Evolutionary conservation across 1,284 basidiomycete species (phyloP).

Genomic region (Cystobasidium sp.): DNA sequence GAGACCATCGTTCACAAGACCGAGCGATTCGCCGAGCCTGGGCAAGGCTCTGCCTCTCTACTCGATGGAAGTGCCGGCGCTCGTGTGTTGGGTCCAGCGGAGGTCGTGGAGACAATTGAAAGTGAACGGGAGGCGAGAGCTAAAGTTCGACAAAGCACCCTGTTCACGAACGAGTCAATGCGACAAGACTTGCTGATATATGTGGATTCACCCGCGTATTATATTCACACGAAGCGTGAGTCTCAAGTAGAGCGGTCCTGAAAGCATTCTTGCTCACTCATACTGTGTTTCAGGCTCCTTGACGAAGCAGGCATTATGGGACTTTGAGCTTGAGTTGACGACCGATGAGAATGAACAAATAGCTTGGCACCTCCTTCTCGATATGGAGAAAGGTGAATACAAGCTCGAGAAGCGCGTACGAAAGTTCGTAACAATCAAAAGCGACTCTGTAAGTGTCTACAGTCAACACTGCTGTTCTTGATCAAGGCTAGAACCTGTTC

Average conservation of each 20-base stretch:
- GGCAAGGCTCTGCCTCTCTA: not conserved
- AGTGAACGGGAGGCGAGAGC: not conserved
- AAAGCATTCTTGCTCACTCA: not conserved
- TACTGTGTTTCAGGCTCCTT: not conserved
- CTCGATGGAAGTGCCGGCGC: too few species aligned
- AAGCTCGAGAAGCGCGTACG: slow-evolving; percentile 33
- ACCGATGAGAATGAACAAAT: slow-evolving; percentile 5
- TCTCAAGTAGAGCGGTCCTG: not conserved
- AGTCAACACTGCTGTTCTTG: not conserved
- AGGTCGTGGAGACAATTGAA: slow-evolving; percentile 5
- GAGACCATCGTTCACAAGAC: too few species aligned
- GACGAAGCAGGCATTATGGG: slow-evolving; percentile 18
- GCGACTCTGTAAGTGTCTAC: not conserved
- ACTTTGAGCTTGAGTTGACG: slow-evolving; percentile 11
- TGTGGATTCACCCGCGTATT: slow-evolving; percentile 36
- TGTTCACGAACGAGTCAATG: slow-evolving; percentile 17
- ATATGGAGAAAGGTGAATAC: not conserved
- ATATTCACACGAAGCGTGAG: slow-evolving; percentile 10
- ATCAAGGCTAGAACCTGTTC: not conserved
- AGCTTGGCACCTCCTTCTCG: slow-evolving; percentile 22
- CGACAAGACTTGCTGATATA: slow-evolving; percentile 23
- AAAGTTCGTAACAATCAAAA: not conserved
- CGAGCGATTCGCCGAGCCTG: not conserved
- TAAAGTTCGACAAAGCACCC: slow-evolving; percentile 3
- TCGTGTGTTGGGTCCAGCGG: slow-evolving; percentile 1